Conservation (phyloP, 1,284 basidiomycete species). For the Fomitiporia mediterranea region DNA sequence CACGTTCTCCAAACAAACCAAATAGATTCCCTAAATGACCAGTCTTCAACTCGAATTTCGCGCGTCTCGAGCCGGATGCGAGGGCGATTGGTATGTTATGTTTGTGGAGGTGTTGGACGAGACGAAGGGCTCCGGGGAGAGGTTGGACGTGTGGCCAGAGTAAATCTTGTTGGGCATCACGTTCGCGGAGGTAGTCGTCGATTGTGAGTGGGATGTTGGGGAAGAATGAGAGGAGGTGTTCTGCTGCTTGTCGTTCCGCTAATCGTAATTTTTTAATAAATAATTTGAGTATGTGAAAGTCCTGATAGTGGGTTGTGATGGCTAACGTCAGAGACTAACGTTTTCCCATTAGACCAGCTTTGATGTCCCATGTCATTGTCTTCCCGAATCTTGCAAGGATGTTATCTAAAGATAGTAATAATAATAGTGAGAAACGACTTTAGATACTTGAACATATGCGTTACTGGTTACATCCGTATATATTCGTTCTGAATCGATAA, state of each 20-base stretch:
- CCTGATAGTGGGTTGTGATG: not conserved
- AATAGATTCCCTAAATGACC: conserved; percentile 53
- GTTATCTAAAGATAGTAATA: conserved; percentile 40
- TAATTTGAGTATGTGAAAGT: not conserved
- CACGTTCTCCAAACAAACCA: conserved; percentile 50
- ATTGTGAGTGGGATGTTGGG: conserved; percentile 59
- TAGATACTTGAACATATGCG: conserved; percentile 23
- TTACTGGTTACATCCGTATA: conserved; percentile 75
- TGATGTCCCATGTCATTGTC: conserved; percentile 80
- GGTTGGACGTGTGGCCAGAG: conserved; percentile 63
- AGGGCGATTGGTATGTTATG: conserved; percentile 70
- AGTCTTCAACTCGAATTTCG: conserved; percentile 64
- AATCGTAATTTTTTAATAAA: conserved; percentile 8
- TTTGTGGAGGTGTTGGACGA: conserved; percentile 59
- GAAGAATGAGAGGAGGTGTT: conserved; percentile 69
- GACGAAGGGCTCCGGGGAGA: conserved; percentile 61
- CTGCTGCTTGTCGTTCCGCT: conserved; percentile 63
- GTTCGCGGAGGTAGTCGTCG: conserved; percentile 53
- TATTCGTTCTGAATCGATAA: conserved; percentile 70
- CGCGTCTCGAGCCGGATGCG: conserved; percentile 65
- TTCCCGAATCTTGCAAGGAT: conserved; percentile 70
- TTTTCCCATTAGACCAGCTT: conserved; percentile 79
- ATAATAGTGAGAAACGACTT: not conserved
- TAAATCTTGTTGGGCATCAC: conserved; percentile 53
- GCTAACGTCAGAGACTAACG: conserved; percentile 39